Percentiles rank a stretch among this genome's conserved stretches.
Evolutionary conservation across 495 filamentous ascomycete genomes (phyloP).

Genomic region (Cercophora newfieldiana): DNA sequence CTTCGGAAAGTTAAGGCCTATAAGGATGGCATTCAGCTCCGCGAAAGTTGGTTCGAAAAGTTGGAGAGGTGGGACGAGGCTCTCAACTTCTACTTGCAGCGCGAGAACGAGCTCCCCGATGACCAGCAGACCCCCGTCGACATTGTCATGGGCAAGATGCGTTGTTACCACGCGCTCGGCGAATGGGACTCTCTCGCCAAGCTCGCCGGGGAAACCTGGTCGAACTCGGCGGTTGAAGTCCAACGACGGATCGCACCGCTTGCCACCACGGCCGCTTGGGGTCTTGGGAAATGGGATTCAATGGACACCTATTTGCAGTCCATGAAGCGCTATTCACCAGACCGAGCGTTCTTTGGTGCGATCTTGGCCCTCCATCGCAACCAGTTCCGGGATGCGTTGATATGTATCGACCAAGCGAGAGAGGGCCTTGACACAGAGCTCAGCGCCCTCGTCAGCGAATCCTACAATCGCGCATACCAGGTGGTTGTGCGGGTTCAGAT

Average conservation of each 20-base stretch:
- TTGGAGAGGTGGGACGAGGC: slow-evolving; percentile 98
- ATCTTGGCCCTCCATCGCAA: slow-evolving; percentile 93
- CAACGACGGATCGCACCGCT: slow-evolving; percentile 86
- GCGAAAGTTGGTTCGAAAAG: slow-evolving; percentile 99
- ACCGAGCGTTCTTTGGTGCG: slow-evolving; percentile 95
- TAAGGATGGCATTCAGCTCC: slow-evolving; percentile 83
- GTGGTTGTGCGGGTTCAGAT: slow-evolving; percentile 97
- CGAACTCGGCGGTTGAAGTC: slow-evolving; percentile 77
- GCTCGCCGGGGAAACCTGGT: slow-evolving; percentile 90
- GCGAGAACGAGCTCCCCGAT: slow-evolving; percentile 65
- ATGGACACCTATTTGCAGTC: slow-evolving; percentile 96
- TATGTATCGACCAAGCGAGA: slow-evolving; percentile 85
- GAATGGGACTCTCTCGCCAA: slow-evolving; percentile 92
- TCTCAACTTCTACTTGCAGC: slow-evolving; percentile 83
- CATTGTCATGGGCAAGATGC: slow-evolving; percentile 98
- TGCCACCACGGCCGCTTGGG: slow-evolving; percentile 97
- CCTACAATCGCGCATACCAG: slow-evolving; percentile 93
- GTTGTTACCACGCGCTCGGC: slow-evolving; percentile 92
- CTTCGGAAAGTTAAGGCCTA: slow-evolving; percentile 92
- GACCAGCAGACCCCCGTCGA: slow-evolving; percentile 70
- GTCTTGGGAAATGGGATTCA: slow-evolving; percentile 89
- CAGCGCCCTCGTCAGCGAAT: slow-evolving; percentile 90
- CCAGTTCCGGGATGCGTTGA: slow-evolving; percentile 82
- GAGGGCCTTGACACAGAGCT: slow-evolving; percentile 94
- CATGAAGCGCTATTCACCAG: slow-evolving; percentile 90